phyloP scores from a whole-genome alignment of 1,139 yeast genomes.

The Suhomyces taliae region DNA sequence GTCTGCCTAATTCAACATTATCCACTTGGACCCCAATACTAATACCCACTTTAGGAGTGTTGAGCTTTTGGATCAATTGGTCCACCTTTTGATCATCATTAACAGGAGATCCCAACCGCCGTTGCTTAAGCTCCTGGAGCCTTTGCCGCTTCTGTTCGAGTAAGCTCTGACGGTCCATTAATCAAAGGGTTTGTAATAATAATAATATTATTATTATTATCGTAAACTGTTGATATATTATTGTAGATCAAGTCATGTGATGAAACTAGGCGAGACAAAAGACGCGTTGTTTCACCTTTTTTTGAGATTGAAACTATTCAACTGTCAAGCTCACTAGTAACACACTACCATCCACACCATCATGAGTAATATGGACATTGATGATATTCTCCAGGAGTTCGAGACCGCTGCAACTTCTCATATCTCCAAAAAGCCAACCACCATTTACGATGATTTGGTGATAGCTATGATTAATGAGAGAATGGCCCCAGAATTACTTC shows the following conservation, averaged over 20 bases:
- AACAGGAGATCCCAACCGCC: slow-evolving; percentile 23
- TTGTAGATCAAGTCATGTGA: background rate
- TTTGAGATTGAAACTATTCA: background rate
- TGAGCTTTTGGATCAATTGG: slow-evolving; percentile 20
- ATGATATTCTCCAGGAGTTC: slow-evolving; percentile 67
- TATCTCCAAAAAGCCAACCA: background rate
- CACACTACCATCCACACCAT: background rate
- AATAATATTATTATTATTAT: no score
- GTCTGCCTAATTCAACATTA: background rate
- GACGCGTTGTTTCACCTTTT: background rate
- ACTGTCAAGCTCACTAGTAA: background rate
- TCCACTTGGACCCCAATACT: slow-evolving; percentile 33
- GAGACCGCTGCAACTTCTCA: slow-evolving; percentile 32
- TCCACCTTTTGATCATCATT: slow-evolving; percentile 20
- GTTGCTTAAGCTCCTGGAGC: slow-evolving; percentile 39
- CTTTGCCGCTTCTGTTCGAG: slow-evolving; percentile 45
- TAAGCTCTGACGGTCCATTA: slow-evolving; percentile 40
- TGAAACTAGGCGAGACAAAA: background rate
- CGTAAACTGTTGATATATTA: background rate
- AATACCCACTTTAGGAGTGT: slow-evolving; percentile 14
- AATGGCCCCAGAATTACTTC: slow-evolving; percentile 78
- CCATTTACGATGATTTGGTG: slow-evolving; percentile 42
- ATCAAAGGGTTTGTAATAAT: background rate
- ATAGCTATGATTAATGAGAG: slow-evolving; percentile 82
- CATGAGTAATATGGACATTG: slow-evolving; percentile 49